phyloP scores from a whole-genome alignment of 768 basidiomycete genomes.

The Psilocybe subaeruginosa region DNA sequence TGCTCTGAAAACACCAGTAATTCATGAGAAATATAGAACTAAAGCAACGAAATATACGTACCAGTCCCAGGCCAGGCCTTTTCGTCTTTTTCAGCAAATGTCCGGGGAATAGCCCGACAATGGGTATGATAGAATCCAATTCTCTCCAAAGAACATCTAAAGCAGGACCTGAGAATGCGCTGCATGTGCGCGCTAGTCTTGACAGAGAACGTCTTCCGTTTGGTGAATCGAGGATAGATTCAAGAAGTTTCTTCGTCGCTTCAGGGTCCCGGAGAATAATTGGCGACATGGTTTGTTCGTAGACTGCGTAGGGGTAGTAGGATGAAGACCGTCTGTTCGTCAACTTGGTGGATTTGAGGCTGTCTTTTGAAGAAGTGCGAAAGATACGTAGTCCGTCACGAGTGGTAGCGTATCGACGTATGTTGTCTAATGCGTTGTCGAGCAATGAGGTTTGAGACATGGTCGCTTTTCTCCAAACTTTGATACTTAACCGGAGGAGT shows the following conservation, averaged over 20 bases:
- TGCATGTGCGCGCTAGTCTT: conserved; percentile 75
- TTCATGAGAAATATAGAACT: conserved; percentile 4
- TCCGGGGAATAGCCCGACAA: conserved; percentile 73
- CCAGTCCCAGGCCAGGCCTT: conserved; percentile 77
- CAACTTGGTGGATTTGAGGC: conserved; percentile 22
- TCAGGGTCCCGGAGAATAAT: conserved; percentile 66
- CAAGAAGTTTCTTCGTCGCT: conserved; percentile 51
- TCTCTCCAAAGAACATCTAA: conserved; percentile 77
- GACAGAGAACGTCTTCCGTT: conserved; percentile 70
- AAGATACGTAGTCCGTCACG: conserved; percentile 33
- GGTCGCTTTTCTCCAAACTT: conserved; percentile 27
- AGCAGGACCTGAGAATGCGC: conserved; percentile 72
- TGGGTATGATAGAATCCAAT: conserved; percentile 72
- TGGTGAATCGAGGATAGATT: conserved; percentile 54
- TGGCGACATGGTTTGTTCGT: conserved; percentile 53
- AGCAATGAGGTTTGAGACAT: conserved; percentile 42
- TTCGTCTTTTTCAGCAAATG: conserved; percentile 69
- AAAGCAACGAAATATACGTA: conserved; percentile 36
- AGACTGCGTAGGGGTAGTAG: conserved; percentile 44
- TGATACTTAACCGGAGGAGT: conserved; percentile 40
- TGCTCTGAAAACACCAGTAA: conserved; percentile 41
- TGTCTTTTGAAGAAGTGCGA: conserved; percentile 25
- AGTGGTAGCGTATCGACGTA: conserved; percentile 33
- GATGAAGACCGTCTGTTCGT: conserved; percentile 27
- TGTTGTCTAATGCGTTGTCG: conserved; percentile 37